These are phyloP conservation scores for Curvularia sp. DNA, from an alignment of 2,329 filamentous ascomycete species.

Conservation along the genomic window DNA sequence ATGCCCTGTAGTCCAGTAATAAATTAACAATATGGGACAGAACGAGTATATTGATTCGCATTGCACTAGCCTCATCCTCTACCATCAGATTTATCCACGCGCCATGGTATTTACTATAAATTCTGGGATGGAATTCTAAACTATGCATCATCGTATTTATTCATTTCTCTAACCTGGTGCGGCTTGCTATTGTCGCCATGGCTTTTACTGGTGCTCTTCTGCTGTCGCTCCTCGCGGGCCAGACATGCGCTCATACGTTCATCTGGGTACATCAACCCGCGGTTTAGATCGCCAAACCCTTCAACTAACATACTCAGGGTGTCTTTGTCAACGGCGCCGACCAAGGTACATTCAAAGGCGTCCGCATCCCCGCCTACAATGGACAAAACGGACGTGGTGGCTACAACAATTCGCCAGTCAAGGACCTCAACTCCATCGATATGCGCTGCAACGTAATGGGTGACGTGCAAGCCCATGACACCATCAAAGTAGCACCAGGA, in stretches of 20 bases:
- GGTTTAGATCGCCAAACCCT: neutral
- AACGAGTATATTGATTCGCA: conserved; percentile 30
- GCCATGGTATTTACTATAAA: neutral
- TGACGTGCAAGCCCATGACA: conserved; percentile 47
- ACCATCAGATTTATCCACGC: neutral
- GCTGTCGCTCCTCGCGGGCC: conserved; percentile 27
- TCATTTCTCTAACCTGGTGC: neutral
- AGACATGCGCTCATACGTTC: conserved; percentile 37
- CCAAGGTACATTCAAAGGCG: conserved; percentile 39
- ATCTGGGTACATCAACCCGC: conserved; percentile 30
- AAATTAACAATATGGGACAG: conserved; percentile 28
- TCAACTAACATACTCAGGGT: conserved; percentile 21
- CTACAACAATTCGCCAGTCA: conserved; percentile 52
- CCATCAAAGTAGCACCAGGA: conserved; percentile 46
- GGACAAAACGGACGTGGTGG: conserved; percentile 44
- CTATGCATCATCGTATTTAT: too few species aligned
- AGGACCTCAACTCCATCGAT: conserved; percentile 50
- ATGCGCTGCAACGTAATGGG: conserved; percentile 52
- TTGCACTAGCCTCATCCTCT: conserved; percentile 16
- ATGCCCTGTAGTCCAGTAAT: conserved; percentile 3
- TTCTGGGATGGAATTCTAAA: neutral
- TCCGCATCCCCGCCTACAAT: conserved; percentile 46
- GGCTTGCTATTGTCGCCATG: conserved; percentile 16
- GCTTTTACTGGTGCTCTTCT: conserved; percentile 18
- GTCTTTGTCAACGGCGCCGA: conserved; percentile 44